These are phyloP conservation scores for Apophysomyces elegans DNA, from an alignment of 371 early-diverging fungal species.

Conservation along the genomic window DNA sequence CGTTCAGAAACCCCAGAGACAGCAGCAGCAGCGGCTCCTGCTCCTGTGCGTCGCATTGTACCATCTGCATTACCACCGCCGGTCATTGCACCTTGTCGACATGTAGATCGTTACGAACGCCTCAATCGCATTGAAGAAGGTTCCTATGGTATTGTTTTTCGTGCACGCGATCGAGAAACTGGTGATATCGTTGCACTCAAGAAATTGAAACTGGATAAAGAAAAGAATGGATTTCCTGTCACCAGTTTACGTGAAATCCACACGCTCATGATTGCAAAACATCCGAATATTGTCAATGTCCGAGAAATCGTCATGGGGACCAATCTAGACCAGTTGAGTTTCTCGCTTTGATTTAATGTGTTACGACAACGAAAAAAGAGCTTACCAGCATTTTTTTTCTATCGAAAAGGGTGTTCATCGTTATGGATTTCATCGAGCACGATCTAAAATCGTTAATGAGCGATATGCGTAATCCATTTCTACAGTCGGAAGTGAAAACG, in stretches of 20 bases:
- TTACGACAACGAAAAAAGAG: background rate
- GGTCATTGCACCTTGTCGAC: conserved; percentile 63
- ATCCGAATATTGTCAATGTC: conserved; percentile 95
- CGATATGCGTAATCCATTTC: conserved; percentile 77
- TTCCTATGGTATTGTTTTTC: conserved; percentile 98
- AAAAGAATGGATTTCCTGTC: conserved; percentile 95
- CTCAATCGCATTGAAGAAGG: conserved; percentile 99
- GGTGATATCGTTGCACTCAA: conserved; percentile 98
- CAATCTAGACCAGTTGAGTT: conserved; percentile 71
- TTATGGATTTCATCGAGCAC: conserved; percentile 97
- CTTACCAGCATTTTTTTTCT: background rate
- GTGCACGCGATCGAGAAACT: conserved; percentile 90
- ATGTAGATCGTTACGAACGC: conserved; percentile 86
- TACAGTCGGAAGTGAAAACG: conserved; percentile 92
- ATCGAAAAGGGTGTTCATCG: conserved; percentile 84
- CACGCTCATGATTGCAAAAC: conserved; percentile 84
- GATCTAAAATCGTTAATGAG: conserved; percentile 93
- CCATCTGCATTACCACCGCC: conserved; percentile 22
- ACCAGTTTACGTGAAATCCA: conserved; percentile 93
- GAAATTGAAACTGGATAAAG: conserved; percentile 94
- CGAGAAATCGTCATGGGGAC: conserved; percentile 90
- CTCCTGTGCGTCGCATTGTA: conserved; percentile 13
- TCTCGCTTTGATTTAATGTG: background rate
- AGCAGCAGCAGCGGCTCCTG: background rate
- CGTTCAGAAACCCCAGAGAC: conserved; percentile 6